Conservation (phyloP, 495 filamentous ascomycete genomes). For the Talaromyces ruber region DNA sequence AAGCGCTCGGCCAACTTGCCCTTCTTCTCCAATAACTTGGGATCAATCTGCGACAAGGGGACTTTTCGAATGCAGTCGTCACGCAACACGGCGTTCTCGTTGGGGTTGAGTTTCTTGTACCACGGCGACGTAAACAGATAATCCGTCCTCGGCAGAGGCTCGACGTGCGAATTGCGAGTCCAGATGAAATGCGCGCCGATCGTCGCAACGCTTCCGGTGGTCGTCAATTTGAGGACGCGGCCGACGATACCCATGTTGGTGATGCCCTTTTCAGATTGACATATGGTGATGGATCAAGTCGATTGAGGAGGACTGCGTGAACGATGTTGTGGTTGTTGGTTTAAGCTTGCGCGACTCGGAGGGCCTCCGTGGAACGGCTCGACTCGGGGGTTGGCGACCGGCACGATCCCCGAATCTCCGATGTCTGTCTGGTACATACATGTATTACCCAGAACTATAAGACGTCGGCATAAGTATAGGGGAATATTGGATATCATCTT, state of each 20-base stretch:
- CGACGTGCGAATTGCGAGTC: slow-evolving; percentile 36
- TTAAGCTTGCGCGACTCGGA: background rate
- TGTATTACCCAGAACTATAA: background rate
- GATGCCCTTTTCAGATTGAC: background rate
- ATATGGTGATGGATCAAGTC: background rate
- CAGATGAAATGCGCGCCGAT: slow-evolving; percentile 32
- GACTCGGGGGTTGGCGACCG: no score
- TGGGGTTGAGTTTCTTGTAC: slow-evolving; percentile 52
- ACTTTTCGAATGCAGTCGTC: slow-evolving; percentile 56
- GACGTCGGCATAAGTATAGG: background rate
- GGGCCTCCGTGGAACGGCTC: background rate
- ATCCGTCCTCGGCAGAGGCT: slow-evolving; percentile 46
- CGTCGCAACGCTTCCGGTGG: slow-evolving; percentile 31
- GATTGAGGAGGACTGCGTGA: background rate
- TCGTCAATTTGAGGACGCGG: slow-evolving; percentile 30
- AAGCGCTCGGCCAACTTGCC: slow-evolving; percentile 53
- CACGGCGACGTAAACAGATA: slow-evolving; percentile 49
- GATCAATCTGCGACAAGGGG: slow-evolving; percentile 53
- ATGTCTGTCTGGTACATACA: background rate
- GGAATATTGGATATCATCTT: background rate
- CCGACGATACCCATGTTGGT: slow-evolving; percentile 43
- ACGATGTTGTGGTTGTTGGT: background rate
- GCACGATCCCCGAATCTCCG: background rate
- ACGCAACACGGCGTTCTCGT: slow-evolving; percentile 49
- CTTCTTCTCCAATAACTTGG: slow-evolving; percentile 53